Percentiles rank a stretch among this genome's conserved stretches.
Evolutionary conservation across 345 rosid genomes (phyloP).

Genomic region (Melaleuca quinquenervia): DNA sequence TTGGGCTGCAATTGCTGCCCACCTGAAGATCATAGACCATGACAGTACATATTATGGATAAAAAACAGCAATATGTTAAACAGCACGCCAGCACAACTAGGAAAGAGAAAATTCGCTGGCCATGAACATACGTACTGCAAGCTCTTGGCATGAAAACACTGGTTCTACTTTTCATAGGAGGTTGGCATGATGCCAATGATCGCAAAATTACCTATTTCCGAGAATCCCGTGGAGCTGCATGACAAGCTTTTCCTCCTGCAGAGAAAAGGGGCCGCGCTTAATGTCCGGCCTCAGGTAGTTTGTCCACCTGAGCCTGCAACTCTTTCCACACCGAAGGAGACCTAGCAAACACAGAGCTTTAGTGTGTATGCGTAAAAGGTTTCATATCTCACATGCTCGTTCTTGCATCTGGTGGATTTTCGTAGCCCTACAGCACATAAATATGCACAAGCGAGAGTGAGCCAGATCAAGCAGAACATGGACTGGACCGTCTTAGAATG

Average conservation of each 20-base stretch:
- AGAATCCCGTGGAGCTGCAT: slow-evolving; percentile 93
- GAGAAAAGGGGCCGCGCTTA: slow-evolving; percentile 73
- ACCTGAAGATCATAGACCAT: slow-evolving; percentile 24
- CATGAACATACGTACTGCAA: background rate
- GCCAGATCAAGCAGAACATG: background rate
- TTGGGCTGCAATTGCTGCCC: slow-evolving; percentile 94
- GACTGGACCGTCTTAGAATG: background rate
- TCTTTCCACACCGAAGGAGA: slow-evolving; percentile 92
- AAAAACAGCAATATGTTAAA: background rate
- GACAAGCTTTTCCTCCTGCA: slow-evolving; percentile 87
- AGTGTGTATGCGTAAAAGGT: background rate
- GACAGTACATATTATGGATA: background rate
- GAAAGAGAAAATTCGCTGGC: background rate
- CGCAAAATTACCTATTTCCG: slow-evolving; percentile 63
- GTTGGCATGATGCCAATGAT: background rate
- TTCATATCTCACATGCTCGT: background rate
- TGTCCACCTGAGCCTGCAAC: slow-evolving; percentile 93
- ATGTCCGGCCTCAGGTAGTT: slow-evolving; percentile 93
- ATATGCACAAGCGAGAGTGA: background rate
- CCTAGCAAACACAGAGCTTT: slow-evolving; percentile 22
- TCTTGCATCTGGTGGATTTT: background rate
- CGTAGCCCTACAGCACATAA: background rate
- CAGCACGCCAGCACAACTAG: background rate
- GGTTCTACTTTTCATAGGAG: background rate
- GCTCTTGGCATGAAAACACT: background rate